phyloP scores from a whole-genome alignment of 2,329 filamentous ascomycete species.

The Byssoonygena ceratinophila region DNA sequence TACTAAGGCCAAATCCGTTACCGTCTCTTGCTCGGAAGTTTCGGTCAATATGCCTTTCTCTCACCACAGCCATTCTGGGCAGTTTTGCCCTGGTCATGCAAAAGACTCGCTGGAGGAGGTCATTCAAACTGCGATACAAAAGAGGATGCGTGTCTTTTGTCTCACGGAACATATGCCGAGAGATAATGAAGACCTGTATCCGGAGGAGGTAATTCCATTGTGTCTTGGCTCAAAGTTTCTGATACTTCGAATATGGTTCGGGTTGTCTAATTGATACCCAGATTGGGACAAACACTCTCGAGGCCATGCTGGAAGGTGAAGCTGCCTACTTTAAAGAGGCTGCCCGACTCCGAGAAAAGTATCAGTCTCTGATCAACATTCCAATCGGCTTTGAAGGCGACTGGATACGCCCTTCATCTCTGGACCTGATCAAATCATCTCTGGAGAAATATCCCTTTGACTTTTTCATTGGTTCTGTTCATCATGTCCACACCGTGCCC shows the following conservation, averaged over 20 bases:
- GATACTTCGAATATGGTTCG: neutral
- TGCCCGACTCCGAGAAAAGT: slow-evolving; percentile 56
- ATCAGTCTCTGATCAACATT: slow-evolving; percentile 61
- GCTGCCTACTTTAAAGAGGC: slow-evolving; percentile 65
- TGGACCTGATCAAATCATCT: slow-evolving; percentile 50
- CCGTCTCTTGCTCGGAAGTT: neutral
- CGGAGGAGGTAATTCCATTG: slow-evolving; percentile 58
- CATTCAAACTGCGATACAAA: slow-evolving; percentile 63
- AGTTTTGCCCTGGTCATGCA: slow-evolving; percentile 90
- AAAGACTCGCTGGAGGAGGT: slow-evolving; percentile 75
- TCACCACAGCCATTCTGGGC: slow-evolving; percentile 94
- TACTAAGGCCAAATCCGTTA: neutral
- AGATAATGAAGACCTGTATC: slow-evolving; percentile 69
- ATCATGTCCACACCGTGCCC: slow-evolving; percentile 75
- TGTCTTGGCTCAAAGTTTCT: neutral
- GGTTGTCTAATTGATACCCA: slow-evolving; percentile 3
- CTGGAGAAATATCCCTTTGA: slow-evolving; percentile 57
- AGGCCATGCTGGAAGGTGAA: slow-evolving; percentile 38
- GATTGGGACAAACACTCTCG: neutral
- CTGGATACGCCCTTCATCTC: slow-evolving; percentile 66
- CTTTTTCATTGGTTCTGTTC: slow-evolving; percentile 85
- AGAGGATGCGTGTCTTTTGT: slow-evolving; percentile 72
- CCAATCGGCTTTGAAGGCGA: slow-evolving; percentile 88
- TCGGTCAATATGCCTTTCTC: slow-evolving; percentile 69
- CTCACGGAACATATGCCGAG: slow-evolving; percentile 95